Evolutionary conservation across 2,329 filamentous ascomycete genomes (phyloP).

Genomic region (Talaromyces sp.): DNA sequence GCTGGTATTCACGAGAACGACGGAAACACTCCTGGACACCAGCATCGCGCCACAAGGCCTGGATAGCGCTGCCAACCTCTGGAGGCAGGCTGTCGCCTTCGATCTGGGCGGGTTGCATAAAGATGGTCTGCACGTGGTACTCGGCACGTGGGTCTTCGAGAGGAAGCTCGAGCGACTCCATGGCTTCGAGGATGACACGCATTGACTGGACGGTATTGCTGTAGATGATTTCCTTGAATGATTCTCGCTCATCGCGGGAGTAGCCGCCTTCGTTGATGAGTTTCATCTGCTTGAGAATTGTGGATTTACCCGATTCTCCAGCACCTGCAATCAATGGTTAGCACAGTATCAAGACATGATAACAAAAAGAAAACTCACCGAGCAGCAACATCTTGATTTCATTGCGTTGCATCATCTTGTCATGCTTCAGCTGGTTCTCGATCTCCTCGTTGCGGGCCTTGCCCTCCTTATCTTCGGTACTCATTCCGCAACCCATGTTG

Average conservation of each 20-base stretch:
- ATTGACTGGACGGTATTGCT: constrained; percentile 68
- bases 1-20: constrained; percentile 89
- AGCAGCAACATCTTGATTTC: constrained; percentile 99
- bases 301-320: constrained; percentile 96
- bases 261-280: constrained; percentile 99
- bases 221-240: constrained; percentile 69
- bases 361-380: constrained; percentile 58
- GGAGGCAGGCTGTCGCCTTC: constrained; percentile 92
- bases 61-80: constrained; percentile 89
- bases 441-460: constrained; percentile 99
- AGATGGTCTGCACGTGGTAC: constrained; percentile 97
- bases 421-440: constrained; percentile 97
- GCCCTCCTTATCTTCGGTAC: constrained; percentile 99
- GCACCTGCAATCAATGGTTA: constrained; percentile 59
- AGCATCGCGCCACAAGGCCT: constrained; percentile 85
- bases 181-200: constrained; percentile 66
- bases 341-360: too few relatives aligned
- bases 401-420: constrained; percentile 98
- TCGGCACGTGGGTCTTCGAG: constrained; percentile 89
- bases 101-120: constrained; percentile 97
- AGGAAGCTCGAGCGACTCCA: constrained; percentile 68
- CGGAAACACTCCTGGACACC: constrained; percentile 95
- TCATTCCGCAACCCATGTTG: constrained; percentile 99
- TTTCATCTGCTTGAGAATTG: constrained; percentile 97
- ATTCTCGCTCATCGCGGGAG: constrained; percentile 77